Conservation (phyloP, 306 rosid species). For the Nissolia schottii region DNA sequence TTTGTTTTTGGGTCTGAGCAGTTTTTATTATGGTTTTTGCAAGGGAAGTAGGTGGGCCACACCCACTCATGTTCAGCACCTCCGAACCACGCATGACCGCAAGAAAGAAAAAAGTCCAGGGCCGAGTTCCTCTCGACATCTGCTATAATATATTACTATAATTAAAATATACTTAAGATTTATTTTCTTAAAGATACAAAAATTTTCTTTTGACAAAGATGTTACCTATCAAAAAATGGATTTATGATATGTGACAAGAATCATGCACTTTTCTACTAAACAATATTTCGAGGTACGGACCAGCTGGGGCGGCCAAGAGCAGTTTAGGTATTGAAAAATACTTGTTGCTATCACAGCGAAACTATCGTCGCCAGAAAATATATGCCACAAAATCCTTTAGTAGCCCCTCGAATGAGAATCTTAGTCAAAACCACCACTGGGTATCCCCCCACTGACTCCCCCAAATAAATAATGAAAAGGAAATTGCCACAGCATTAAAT, state of each 20-base stretch:
- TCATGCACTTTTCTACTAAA: not conserved
- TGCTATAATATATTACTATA: too few species aligned
- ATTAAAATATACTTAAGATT: not conserved
- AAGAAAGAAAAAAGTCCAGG: too few species aligned
- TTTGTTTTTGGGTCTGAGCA: too few species aligned
- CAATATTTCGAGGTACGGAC: not conserved
- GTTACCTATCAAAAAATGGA: not conserved
- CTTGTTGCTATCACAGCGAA: not conserved
- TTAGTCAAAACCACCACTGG: not conserved
- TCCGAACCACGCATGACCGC: too few species aligned
- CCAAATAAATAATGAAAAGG: not conserved
- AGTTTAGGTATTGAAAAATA: not conserved
- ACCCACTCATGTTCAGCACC: conserved; percentile 3
- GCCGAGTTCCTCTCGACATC: not conserved
- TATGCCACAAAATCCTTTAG: conserved; percentile 5
- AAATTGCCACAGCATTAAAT: not conserved
- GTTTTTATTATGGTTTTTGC: too few species aligned
- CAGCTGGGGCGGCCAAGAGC: not conserved
- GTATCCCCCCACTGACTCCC: not conserved
- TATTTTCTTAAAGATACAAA: not conserved
- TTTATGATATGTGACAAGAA: not conserved
- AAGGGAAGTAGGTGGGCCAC: not conserved
- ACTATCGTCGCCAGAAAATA: not conserved
- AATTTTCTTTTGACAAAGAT: too few species aligned
- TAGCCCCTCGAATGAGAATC: not conserved